Evolutionary conservation across 2,329 filamentous ascomycete species (phyloP).

Genomic region (Calonectria montana): DNA sequence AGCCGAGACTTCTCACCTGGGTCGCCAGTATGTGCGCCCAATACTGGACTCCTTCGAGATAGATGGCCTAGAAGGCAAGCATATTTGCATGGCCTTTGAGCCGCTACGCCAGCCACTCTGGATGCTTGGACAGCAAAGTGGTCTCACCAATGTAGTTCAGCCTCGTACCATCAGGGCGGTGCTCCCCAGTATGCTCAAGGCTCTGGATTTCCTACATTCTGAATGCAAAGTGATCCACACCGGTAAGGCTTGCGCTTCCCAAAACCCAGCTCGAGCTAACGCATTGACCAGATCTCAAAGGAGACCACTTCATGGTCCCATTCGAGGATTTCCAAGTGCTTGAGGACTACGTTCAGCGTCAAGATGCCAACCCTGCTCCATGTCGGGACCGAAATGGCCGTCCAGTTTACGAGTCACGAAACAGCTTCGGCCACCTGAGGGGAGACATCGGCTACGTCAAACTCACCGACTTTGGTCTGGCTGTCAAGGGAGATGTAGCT

Average conservation of each 20-base stretch:
- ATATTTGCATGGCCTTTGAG: slow-evolving; percentile 39
- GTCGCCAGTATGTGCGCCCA: slow-evolving; percentile 35
- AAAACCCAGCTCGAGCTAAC: neutral
- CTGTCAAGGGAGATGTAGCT: slow-evolving; percentile 37
- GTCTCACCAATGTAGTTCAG: slow-evolving; percentile 30
- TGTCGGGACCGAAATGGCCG: slow-evolving; percentile 36
- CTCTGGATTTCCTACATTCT: slow-evolving; percentile 54
- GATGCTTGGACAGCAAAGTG: slow-evolving; percentile 40
- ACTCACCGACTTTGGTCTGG: slow-evolving; percentile 44
- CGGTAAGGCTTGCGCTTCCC: slow-evolving; percentile 41
- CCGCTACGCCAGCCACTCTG: slow-evolving; percentile 41
- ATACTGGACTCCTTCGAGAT: slow-evolving; percentile 40
- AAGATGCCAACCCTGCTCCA: slow-evolving; percentile 38
- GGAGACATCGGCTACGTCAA: slow-evolving; percentile 40
- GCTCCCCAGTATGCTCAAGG: slow-evolving; percentile 50
- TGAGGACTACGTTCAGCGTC: slow-evolving; percentile 36
- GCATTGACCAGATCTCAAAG: slow-evolving; percentile 34
- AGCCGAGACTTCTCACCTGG: slow-evolving; percentile 33
- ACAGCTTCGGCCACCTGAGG: slow-evolving; percentile 38
- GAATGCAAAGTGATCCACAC: slow-evolving; percentile 55
- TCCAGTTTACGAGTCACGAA: slow-evolving; percentile 37
- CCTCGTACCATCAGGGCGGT: slow-evolving; percentile 37
- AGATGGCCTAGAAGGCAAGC: slow-evolving; percentile 30
- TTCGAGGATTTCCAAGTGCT: slow-evolving; percentile 40
- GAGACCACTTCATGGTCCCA: slow-evolving; percentile 41